These are phyloP conservation scores for Pseudogymnoascus sp. DNA, from an alignment of 2,329 filamentous ascomycete genomes.

Conservation along the genomic window DNA sequence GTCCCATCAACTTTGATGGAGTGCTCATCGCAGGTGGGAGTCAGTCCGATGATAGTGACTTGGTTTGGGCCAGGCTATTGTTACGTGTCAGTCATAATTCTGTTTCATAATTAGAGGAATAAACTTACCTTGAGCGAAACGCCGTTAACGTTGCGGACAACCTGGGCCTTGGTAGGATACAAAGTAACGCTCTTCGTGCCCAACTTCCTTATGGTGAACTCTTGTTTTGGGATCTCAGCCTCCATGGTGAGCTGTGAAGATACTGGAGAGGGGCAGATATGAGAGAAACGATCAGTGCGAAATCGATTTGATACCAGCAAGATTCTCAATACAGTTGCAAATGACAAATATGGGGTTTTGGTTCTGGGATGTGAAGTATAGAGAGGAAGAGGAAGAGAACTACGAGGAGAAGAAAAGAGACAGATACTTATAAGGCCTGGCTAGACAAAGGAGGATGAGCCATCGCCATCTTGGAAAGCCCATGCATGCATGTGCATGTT, in stretches of 20 bases:
- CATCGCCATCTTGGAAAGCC: background rate
- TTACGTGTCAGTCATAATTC: slow-evolving; percentile 6
- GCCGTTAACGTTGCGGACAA: slow-evolving; percentile 52
- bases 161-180: slow-evolving; percentile 52
- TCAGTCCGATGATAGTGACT: slow-evolving; percentile 47
- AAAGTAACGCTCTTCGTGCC: slow-evolving; percentile 54
- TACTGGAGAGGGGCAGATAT: background rate
- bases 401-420: background rate
- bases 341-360: background rate
- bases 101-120: background rate
- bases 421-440: background rate
- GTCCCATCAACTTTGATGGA: slow-evolving; percentile 54
- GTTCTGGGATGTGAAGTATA: background rate
- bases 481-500: background rate
- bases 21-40: slow-evolving; percentile 45
- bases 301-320: background rate
- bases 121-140: slow-evolving; percentile 36
- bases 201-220: slow-evolving; percentile 50
- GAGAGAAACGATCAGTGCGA: slow-evolving; percentile 3
- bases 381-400: background rate
- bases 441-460: background rate
- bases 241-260: slow-evolving; percentile 15
- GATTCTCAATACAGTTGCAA: background rate
- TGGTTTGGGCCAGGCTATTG: slow-evolving; percentile 46
- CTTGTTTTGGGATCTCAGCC: slow-evolving; percentile 30